Base-by-base conservation (phyloP, 2,329 filamentous ascomycete genomes). In the Gaeumannomyces tritici region DNA sequence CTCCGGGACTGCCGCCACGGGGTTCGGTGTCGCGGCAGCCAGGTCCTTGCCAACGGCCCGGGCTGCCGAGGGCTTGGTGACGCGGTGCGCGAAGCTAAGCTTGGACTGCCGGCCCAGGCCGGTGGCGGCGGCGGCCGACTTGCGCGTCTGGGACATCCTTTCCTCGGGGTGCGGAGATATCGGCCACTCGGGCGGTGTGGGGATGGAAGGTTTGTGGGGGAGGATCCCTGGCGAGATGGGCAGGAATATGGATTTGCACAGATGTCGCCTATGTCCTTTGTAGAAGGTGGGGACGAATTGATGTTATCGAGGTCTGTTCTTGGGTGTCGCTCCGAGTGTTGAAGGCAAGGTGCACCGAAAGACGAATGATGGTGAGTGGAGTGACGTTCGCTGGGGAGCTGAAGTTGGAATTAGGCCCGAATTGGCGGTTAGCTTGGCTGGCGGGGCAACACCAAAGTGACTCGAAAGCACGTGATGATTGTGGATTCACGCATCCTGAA, bases 61-160 rank as follows among this genome's bases (percentile, higher is more conserved):
- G 28, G 79, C 72, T 4, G 78, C 75, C 47, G 47, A 26, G 3
- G 77, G 72, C 70, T 86, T 86, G 63, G 82, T 85, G 57, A 86
- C 80, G 55, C 76, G 76, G 70, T 80, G 79, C 67, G 82, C 79
- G 75, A 86, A 86, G 70, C 80, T 84, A 63, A 85, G 77, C 51
- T 80, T 85, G 11, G 81, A 79, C 66, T 86, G 83, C 69, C 79
- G 81, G 64, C 71, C 70, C 58, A 74, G 71, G 11, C 71, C 71
- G 26, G 72, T 67, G 29, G 73, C 71, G 62, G 73, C 68, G 67
- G 74, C 73, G 55, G 77, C 72, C n/a, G 81, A 79, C 70, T 79
- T 77, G 73, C 80, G 75, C 24, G 81, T 80, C 60, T 74, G 71
- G 56, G 80, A 79, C 80, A 84, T 83, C 58, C 66, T 73, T 67